phyloP scores from a whole-genome alignment of 345 rosid species.

The Hibiscus trionum region DNA sequence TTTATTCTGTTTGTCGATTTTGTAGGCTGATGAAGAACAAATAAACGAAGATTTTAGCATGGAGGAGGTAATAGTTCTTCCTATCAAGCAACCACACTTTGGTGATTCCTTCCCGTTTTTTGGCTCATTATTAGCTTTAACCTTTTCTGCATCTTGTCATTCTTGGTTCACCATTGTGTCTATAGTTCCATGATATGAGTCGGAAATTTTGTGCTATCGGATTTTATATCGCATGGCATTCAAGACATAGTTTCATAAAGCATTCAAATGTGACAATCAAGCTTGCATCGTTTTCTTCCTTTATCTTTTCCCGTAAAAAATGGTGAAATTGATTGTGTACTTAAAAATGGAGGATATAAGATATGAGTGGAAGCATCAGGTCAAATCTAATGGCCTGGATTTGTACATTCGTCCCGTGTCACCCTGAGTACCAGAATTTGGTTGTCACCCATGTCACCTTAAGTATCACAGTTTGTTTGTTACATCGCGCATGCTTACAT shows the following conservation, averaged over 20 bases:
- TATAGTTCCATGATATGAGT: background rate
- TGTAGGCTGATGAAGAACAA: conserved; percentile 19
- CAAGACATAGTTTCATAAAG: background rate
- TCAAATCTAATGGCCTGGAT: background rate
- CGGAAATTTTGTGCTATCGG: background rate
- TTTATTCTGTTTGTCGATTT: background rate
- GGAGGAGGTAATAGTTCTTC: conserved; percentile 15
- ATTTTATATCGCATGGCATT: background rate
- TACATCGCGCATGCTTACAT: background rate
- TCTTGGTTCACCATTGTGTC: background rate
- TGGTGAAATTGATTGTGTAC: background rate
- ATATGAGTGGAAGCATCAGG: background rate
- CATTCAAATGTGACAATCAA: background rate
- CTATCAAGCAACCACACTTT: background rate
- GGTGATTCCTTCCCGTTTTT: background rate
- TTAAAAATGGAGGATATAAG: background rate
- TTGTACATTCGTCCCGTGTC: background rate
- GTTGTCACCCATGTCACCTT: background rate
- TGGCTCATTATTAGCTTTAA: background rate
- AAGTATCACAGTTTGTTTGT: background rate
- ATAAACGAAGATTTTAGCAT: conserved; percentile 13
- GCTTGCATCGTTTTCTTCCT: background rate
- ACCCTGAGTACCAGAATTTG: background rate
- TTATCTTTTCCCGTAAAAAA: background rate
- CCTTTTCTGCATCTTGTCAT: background rate